Evolutionary conservation across 1,284 basidiomycete species (phyloP), one percentile per base, ranked within the genome.

Genomic region (Naganishia albida): DNA sequence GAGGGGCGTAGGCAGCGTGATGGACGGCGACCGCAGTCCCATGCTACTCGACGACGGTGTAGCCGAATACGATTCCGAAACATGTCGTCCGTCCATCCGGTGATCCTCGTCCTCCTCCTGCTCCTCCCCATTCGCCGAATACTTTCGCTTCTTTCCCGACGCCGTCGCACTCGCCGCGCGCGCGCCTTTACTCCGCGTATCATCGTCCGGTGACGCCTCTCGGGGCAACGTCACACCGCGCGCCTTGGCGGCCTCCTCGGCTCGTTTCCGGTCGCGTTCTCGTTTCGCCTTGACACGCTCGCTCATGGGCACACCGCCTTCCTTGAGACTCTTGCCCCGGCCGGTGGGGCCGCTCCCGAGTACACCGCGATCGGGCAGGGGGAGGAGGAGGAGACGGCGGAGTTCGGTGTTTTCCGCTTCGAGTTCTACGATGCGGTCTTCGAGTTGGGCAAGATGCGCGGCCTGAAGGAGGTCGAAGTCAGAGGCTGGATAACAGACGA

Each of bases 341-440:
- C 79, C 79, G 0, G 79, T 80, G 0, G 79, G 79, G 23, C 79
- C 79, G 3, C 78, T 78, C 0, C 79, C 77, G 43, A 80, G 76
- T 63, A 71, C 71, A 18, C 70, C 71, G 26, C 77, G 71, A 48
- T 78, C 77, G 0, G 76, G 75, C 4, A 88, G 87, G 0, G 90
- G 90, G 26, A 94, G 81, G 71, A 84, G 86, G 62, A 93, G 83
- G 42, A 87, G 85, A 12, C 51, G 39, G 50, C 71, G 71, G 23
- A 79, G 70, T 34, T 70, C 70, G 34, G 69, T 69, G 67, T 78
- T 78, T 69, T 78, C 77, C 4, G 59, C 66, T 68, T 79, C 76
- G 25, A 79, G 72, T 68, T 78, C 74, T 15, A 70, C 65, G 4
- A 78, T 77, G 26, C 77, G 72, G n/a, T 68, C 51, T 68, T 79